Evolutionary conservation across 2,329 filamentous ascomycete genomes (phyloP).

Genomic region (Exophiala aquamarina): DNA sequence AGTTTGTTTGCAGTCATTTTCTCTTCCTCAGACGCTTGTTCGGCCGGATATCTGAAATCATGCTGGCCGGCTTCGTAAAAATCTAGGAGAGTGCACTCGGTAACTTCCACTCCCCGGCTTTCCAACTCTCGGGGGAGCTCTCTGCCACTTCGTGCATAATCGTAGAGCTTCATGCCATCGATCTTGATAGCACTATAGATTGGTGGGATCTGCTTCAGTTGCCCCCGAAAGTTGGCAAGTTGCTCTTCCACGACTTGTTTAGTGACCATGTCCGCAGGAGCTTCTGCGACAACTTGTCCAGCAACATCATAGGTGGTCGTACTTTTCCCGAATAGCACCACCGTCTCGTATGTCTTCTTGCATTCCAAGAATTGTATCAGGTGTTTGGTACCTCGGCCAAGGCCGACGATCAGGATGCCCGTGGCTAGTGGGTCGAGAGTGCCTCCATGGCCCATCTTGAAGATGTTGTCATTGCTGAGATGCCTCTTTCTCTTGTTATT

Average conservation of each 20-base stretch:
- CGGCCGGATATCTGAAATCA: conserved; percentile 72
- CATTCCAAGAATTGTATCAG: conserved; percentile 78
- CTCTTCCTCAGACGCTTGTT: conserved; percentile 74
- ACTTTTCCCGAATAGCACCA: conserved; percentile 84
- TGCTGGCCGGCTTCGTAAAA: conserved; percentile 82
- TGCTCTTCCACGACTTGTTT: conserved; percentile 74
- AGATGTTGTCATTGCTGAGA: conserved; percentile 62
- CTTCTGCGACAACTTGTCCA: conserved; percentile 77
- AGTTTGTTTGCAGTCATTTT: conserved; percentile 73
- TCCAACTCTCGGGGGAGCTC: conserved; percentile 83
- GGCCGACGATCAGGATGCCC: conserved; percentile 83
- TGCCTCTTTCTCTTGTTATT: conserved; percentile 47
- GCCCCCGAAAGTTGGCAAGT: conserved; percentile 72
- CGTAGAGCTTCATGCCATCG: conserved; percentile 90
- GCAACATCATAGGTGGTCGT: conserved; percentile 90
- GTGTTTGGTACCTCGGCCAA: conserved; percentile 84
- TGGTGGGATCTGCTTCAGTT: conserved; percentile 85
- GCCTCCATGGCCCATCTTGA: conserved; percentile 95
- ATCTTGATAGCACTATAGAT: conserved; percentile 92
- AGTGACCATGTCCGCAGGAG: conserved; percentile 69
- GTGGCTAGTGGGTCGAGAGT: conserved; percentile 93
- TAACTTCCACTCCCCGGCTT: conserved; percentile 74
- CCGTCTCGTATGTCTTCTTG: conserved; percentile 89
- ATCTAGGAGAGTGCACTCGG: conserved; percentile 76
- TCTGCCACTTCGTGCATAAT: conserved; percentile 89